Evolutionary conservation across 345 rosid genomes (phyloP).

Genomic region (Bruguiera gymnorhiza): DNA sequence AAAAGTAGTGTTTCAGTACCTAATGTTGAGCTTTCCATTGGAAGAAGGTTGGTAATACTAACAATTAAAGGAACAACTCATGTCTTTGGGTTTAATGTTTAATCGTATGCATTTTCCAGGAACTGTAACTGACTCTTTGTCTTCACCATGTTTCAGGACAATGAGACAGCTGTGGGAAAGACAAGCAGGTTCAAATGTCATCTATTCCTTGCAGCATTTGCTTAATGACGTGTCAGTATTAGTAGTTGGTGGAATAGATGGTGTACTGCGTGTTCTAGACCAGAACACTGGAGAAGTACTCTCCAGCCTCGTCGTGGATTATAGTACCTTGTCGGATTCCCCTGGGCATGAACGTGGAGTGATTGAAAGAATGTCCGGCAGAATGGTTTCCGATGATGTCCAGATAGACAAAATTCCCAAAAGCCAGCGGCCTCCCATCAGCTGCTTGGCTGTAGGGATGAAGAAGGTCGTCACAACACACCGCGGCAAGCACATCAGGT

Average conservation of each 20-base stretch:
- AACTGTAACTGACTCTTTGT: neutral
- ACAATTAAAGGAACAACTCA: no score
- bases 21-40: no score
- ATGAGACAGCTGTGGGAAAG: constrained; percentile 71
- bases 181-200: constrained; percentile 69
- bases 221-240: constrained; percentile 48
- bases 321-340: constrained; percentile 20
- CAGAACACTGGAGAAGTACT: constrained; percentile 62
- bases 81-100: no score
- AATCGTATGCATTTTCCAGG: no score
- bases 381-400: constrained; percentile 36
- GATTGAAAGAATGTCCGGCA: constrained; percentile 47
- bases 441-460: constrained; percentile 82
- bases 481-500: constrained; percentile 49
- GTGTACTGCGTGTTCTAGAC: constrained; percentile 64
- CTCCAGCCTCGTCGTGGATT: constrained; percentile 48
- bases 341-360: constrained; percentile 19
- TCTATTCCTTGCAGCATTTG: constrained; percentile 67
- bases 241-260: constrained; percentile 85
- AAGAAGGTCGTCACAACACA: constrained; percentile 74
- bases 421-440: constrained; percentile 58
- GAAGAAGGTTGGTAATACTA: no score
- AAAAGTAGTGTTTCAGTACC: no score
- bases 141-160: constrained; percentile 39
- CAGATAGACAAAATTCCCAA: constrained; percentile 48